These are phyloP conservation scores for Volvox reticuliferus DNA, from an alignment of 139 green algal genomes.

Conservation along the genomic window DNA sequence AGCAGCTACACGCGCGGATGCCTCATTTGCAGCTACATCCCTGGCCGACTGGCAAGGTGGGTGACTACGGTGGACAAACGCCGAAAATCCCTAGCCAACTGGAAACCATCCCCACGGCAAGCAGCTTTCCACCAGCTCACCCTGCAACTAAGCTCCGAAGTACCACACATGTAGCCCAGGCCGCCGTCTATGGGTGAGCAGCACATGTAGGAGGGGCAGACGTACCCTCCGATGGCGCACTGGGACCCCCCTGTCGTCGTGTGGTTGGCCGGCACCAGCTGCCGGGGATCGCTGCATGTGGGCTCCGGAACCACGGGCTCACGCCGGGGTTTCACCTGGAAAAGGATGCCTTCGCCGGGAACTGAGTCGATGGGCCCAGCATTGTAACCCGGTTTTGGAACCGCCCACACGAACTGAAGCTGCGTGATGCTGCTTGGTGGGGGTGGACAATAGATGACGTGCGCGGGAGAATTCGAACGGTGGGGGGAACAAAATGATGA, in stretches of 20 bases:
- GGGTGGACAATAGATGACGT: too few species aligned
- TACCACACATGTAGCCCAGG: neutral
- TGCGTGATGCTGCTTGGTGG: neutral
- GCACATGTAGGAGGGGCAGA: slow-evolving; percentile 37
- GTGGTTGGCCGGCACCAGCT: neutral
- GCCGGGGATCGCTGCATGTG: neutral
- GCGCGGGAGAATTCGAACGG: too few species aligned
- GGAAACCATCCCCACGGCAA: neutral
- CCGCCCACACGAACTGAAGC: slow-evolving; percentile 21
- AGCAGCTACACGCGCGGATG: too few species aligned
- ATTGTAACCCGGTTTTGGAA: neutral
- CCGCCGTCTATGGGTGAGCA: neutral
- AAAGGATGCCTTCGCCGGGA: neutral
- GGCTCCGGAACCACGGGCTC: neutral
- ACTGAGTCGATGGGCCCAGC: neutral
- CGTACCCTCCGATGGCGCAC: neutral
- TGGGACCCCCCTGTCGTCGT: neutral
- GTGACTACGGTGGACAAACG: too few species aligned
- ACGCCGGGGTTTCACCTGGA: neutral
- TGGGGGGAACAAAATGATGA: too few species aligned
- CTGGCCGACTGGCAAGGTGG: too few species aligned
- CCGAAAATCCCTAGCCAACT: too few species aligned
- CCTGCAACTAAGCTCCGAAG: neutral
- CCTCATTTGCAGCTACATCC: too few species aligned
- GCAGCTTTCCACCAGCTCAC: neutral